Conservation (phyloP, 305 asterid species). For the Fraxinus dipetala region DNA sequence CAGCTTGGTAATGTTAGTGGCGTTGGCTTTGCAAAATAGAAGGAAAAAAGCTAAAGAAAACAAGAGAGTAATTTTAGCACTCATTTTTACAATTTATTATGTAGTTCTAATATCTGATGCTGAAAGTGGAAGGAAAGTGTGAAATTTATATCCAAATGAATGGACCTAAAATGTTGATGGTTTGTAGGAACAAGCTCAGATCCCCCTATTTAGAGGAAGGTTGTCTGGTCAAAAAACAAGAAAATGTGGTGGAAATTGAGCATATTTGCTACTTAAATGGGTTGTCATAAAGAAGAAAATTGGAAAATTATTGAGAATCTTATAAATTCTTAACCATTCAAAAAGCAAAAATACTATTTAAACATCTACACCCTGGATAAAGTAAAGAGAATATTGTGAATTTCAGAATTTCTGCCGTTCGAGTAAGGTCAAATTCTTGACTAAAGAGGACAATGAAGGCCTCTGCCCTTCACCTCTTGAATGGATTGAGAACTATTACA, state of each 20-base stretch:
- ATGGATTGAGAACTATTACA: background rate
- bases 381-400: background rate
- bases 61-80: slow-evolving; percentile 26
- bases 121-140: background rate
- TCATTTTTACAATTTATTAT: slow-evolving; percentile 22
- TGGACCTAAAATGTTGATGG: slow-evolving; percentile 14
- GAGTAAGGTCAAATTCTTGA: background rate
- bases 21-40: slow-evolving; percentile 28
- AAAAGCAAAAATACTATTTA: background rate
- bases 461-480: background rate
- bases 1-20: slow-evolving; percentile 54
- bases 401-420: background rate
- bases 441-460: background rate
- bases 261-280: slow-evolving; percentile 29
- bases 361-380: background rate
- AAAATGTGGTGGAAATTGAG: slow-evolving; percentile 27
- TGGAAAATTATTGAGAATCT: background rate
- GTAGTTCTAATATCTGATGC: background rate
- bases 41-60: slow-evolving; percentile 26
- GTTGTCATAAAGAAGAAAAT: slow-evolving; percentile 1
- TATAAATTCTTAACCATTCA: background rate
- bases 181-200: slow-evolving; percentile 22
- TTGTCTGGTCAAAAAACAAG: slow-evolving; percentile 32
- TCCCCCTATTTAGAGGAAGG: slow-evolving; percentile 41
- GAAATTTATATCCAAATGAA: background rate